Conservation (phyloP, 163 green algal species). For the Scenedesmus sp. region DNA sequence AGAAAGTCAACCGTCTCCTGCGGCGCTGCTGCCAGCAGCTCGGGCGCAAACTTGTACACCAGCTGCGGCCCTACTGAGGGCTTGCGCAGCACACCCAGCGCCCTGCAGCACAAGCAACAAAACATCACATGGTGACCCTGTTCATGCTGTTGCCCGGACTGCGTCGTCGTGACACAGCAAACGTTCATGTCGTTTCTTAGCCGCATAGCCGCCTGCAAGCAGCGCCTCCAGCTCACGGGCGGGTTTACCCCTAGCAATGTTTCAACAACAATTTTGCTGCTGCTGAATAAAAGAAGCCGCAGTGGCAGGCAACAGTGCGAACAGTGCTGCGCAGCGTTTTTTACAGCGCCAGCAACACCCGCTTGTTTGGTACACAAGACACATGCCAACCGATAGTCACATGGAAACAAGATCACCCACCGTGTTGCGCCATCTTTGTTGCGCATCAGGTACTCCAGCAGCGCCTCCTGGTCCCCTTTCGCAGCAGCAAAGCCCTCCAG, state of each 20-base stretch:
- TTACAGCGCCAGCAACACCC: no score
- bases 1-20: slow-evolving; percentile 79
- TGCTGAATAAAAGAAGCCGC: neutral
- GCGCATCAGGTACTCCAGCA: slow-evolving; percentile 89
- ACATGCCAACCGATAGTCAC: neutral
- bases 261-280: neutral
- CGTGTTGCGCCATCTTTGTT: slow-evolving; percentile 53
- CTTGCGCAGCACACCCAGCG: slow-evolving; percentile 85
- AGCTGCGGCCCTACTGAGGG: slow-evolving; percentile 77
- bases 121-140: neutral
- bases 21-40: slow-evolving; percentile 76
- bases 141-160: no score
- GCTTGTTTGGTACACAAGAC: neutral
- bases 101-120: slow-evolving; percentile 50
- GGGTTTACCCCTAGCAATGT: neutral
- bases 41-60: slow-evolving; percentile 86
- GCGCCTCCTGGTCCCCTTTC: slow-evolving; percentile 83
- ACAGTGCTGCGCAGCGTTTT: no score
- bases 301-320: neutral
- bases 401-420: neutral
- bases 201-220: no score
- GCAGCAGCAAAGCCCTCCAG: slow-evolving; percentile 82
- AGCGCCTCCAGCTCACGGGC: no score
- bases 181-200: no score
- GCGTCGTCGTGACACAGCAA: no score